A percentile compares a stretch with the other conserved stretches of the same genome.
These are phyloP conservation scores for Ilex paraguariensis DNA, from an alignment of 305 asterid genomes.

Conservation along the genomic window DNA sequence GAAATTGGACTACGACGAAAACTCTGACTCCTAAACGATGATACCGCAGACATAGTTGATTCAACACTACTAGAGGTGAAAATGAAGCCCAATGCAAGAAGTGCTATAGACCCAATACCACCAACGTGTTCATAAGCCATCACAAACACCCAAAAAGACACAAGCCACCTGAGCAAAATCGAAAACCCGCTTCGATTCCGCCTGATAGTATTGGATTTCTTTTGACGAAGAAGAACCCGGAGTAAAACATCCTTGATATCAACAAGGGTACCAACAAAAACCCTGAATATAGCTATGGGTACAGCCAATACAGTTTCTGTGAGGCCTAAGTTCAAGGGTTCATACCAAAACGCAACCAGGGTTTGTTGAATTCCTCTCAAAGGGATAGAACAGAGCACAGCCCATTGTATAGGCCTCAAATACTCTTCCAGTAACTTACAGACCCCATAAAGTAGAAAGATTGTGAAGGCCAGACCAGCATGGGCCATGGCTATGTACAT, in stretches of 20 bases:
- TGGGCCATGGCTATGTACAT: constrained; percentile 97
- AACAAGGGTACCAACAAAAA: constrained; percentile 71
- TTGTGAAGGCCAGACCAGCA: constrained; percentile 67
- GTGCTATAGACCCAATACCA: constrained; percentile 44
- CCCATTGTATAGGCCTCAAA: constrained; percentile 84
- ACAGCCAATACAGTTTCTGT: constrained; percentile 82
- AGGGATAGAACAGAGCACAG: constrained; percentile 89
- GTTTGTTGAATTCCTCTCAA: constrained; percentile 79
- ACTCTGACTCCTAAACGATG: constrained; percentile 68
- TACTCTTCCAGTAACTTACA: constrained; percentile 77
- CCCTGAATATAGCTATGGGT: constrained; percentile 73
- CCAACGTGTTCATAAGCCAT: constrained; percentile 76
- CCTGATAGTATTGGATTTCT: constrained; percentile 29
- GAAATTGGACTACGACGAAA: constrained; percentile 56
- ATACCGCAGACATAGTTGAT: constrained; percentile 65
- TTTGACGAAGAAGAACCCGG: constrained; percentile 42
- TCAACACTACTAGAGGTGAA: constrained; percentile 60
- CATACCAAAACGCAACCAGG: constrained; percentile 83
- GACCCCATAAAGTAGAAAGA: constrained; percentile 65
- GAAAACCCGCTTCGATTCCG: constrained; percentile 62
- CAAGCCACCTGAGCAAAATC: constrained; percentile 67
- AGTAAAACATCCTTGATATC: constrained; percentile 53
- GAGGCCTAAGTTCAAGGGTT: constrained; percentile 80
- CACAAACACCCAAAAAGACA: constrained; percentile 83
- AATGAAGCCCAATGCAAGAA: constrained; percentile 65